These are phyloP conservation scores for Metschnikowia reukaufii DNA, from an alignment of 805 yeast genomes.

Conservation along the genomic window DNA sequence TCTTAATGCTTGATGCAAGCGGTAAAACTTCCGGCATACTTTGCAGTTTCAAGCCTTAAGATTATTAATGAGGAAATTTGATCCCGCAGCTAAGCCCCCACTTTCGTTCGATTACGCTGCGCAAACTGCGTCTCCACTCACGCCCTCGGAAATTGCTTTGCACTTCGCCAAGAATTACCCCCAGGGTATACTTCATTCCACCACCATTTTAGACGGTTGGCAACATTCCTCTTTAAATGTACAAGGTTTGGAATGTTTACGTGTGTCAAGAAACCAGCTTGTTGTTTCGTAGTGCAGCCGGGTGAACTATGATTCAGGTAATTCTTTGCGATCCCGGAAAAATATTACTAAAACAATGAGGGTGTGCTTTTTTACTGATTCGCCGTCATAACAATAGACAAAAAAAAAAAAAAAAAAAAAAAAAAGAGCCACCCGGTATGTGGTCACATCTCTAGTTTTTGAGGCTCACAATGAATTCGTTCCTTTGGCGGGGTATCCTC, in stretches of 20 bases:
- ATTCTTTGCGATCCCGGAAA: constrained; percentile 1
- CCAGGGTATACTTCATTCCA: no score
- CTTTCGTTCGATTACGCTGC: not conserved
- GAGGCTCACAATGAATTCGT: not conserved
- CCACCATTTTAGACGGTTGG: no score
- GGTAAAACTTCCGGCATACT: constrained; percentile 1
- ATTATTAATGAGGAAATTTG: not conserved
- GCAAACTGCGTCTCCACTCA: not conserved
- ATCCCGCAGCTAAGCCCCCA: not conserved
- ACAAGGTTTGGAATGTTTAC: not conserved
- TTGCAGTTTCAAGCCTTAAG: not conserved
- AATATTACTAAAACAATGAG: not conserved
- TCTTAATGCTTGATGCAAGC: not conserved
- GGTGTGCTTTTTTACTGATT: not conserved
- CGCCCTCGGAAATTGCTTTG: not conserved
- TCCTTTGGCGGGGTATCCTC: constrained; percentile 2
- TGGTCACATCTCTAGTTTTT: not conserved
- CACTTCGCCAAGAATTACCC: no score
- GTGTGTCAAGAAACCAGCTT: not conserved
- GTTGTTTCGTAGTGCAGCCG: not conserved
- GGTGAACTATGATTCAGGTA: not conserved
- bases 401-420: no score
- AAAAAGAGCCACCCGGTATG: not conserved
- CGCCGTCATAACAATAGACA: not conserved
- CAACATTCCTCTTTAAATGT: no score